Conservation (phyloP, 2,329 filamentous ascomycete species). For the Venturia carpophila region DNA sequence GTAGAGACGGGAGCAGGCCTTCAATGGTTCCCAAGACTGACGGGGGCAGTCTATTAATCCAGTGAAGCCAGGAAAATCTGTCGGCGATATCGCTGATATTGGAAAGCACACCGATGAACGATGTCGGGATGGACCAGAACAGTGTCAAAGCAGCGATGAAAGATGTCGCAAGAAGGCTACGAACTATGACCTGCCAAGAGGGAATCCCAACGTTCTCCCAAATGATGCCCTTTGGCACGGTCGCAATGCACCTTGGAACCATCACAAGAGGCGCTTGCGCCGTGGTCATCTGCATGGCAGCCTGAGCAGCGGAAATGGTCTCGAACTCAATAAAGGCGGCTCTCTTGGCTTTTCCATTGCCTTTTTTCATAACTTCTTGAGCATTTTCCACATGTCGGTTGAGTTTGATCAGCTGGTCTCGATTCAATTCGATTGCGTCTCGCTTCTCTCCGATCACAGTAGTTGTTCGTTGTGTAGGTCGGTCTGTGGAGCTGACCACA, state of each 20-base stretch:
- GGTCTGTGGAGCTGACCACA: slow-evolving; percentile 51
- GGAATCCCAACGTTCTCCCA: slow-evolving; percentile 40
- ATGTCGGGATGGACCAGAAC: slow-evolving; percentile 41
- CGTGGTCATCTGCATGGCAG: slow-evolving; percentile 62
- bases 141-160: slow-evolving; percentile 37
- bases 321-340: slow-evolving; percentile 86
- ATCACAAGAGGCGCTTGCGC: slow-evolving; percentile 30
- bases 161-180: slow-evolving; percentile 30
- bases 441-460: slow-evolving; percentile 70
- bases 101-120: slow-evolving; percentile 37
- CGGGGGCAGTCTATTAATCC: slow-evolving; percentile 63
- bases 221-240: slow-evolving; percentile 39
- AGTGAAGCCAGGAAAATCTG: slow-evolving; percentile 60
- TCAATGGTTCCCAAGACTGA: slow-evolving; percentile 75
- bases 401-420: slow-evolving; percentile 64
- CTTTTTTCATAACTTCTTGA: slow-evolving; percentile 59
- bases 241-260: slow-evolving; percentile 36
- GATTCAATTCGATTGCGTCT: slow-evolving; percentile 85
- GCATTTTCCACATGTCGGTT: slow-evolving; percentile 60
- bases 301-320: slow-evolving; percentile 73
- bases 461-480: slow-evolving; percentile 66
- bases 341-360: slow-evolving; percentile 58
- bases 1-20: slow-evolving; percentile 74
- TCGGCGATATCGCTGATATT: slow-evolving; percentile 40
- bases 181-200: slow-evolving; percentile 26